A percentile compares a stretch with the other conserved stretches of the same genome.
Conservation (phyloP, 1,284 basidiomycete species). For the Lentinula novae-zelandiae region DNA sequence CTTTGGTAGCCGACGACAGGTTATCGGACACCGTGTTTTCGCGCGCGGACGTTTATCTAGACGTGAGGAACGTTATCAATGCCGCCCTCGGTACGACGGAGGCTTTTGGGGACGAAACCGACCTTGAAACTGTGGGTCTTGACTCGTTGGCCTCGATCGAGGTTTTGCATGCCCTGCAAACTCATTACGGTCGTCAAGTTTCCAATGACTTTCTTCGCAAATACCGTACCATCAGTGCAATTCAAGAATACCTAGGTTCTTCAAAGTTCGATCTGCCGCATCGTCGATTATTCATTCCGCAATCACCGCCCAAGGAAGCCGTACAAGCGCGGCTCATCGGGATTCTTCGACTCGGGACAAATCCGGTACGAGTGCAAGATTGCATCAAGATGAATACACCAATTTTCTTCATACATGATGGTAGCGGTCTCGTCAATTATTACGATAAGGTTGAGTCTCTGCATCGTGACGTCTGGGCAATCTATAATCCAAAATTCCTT, state of each 20-base stretch:
- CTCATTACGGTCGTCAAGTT: conserved; percentile 29
- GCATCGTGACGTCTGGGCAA: conserved; percentile 52
- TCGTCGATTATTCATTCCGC: background rate
- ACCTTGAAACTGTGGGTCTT: conserved; percentile 48
- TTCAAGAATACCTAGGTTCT: conserved; percentile 27
- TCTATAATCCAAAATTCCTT: conserved; percentile 53
- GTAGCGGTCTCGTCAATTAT: conserved; percentile 55
- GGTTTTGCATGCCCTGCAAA: conserved; percentile 42
- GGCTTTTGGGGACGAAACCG: conserved; percentile 38
- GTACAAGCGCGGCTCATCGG: background rate
- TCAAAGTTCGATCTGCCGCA: background rate
- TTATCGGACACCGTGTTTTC: conserved; percentile 17
- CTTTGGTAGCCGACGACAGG: conserved; percentile 30
- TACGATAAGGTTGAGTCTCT: conserved; percentile 48
- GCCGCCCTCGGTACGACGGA: conserved; percentile 40
- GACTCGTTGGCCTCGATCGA: conserved; percentile 67
- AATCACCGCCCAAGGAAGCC: background rate
- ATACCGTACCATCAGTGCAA: conserved; percentile 28
- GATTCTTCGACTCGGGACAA: conserved; percentile 24
- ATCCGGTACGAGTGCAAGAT: conserved; percentile 38
- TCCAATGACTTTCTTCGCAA: conserved; percentile 36
- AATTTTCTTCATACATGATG: conserved; percentile 68
- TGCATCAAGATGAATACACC: conserved; percentile 27
- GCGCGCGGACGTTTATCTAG: conserved; percentile 18
- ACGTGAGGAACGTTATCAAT: conserved; percentile 43